These are phyloP conservation scores for Botrytis cinerea DNA, from an alignment of 2,329 filamentous ascomycete species.

Conservation along the genomic window DNA sequence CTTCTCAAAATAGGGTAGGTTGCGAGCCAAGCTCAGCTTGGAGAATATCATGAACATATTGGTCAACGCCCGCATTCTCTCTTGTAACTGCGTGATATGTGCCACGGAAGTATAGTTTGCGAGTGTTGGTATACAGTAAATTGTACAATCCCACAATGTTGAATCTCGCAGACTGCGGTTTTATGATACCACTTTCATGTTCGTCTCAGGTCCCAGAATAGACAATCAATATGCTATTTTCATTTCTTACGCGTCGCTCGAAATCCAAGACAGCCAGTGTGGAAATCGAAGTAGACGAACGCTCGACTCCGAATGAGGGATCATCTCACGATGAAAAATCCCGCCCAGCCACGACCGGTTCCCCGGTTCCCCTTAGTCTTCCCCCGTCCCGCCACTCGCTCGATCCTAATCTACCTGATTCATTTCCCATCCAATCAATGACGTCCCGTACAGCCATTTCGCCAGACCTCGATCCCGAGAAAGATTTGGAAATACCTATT, in stretches of 20 bases:
- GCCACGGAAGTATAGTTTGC: too few relatives aligned
- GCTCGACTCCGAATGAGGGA: not conserved
- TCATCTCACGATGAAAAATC: not conserved
- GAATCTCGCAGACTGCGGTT: not conserved
- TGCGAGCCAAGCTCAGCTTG: not conserved
- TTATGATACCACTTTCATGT: not conserved
- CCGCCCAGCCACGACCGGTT: not conserved
- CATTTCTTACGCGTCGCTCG: not conserved
- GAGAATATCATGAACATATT: not conserved
- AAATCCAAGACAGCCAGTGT: not conserved
- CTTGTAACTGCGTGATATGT: not conserved
- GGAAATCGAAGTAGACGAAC: not conserved
- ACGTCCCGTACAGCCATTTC: not conserved
- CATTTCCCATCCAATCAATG: not conserved
- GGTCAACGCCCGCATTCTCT: not conserved
- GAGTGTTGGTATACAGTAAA: not conserved
- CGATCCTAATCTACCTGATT: not conserved
- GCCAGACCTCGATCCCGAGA: conserved; percentile 25
- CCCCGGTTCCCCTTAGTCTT: not conserved
- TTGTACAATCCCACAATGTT: not conserved
- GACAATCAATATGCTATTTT: not conserved
- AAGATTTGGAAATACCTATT: conserved; percentile 18
- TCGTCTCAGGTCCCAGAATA: too few relatives aligned
- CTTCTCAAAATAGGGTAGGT: not conserved
- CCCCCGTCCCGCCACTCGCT: not conserved